Base-by-base conservation (phyloP, 2,329 filamentous ascomycete species). In the Emmonsiellopsis sp. region DNA sequence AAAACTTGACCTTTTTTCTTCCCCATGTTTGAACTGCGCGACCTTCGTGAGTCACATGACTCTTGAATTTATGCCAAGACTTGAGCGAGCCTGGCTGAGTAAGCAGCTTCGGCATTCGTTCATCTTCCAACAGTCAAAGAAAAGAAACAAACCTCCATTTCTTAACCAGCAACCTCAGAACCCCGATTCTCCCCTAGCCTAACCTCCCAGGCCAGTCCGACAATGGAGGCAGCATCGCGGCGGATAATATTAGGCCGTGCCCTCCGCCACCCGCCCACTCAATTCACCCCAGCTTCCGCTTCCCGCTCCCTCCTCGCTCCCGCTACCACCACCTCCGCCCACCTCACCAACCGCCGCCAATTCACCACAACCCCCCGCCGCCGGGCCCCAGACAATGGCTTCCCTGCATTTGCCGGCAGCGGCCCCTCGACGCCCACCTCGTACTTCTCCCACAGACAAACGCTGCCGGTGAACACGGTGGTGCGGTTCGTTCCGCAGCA, bases 401-500 rank as follows among this genome's bases (percentile, higher is more conserved):
- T 72, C 31, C 59, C 67, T 30, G 61, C 60, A 35, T 62, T 68
- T 41, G 55, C 60, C 7, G 59, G 62, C 8, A 59, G 49, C 20
- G 66, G 69, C 52, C 63, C 76, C 3, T 16, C 15, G 15, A 38
- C 30, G 9, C 80, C 85, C 37, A 79, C 85, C 7, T 84, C 86
- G n/a, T 94, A 94, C 73, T 95, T 95, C 72, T 67, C 70, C 45
- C 85, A 87, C 67, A 73, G 77, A 45, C 74, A 76, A 44, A 72
- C 77, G 20, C 79, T 96, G 51, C 93, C 93, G 31, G 88, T 91
- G 62, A 98, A 98, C 74, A 98, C 93, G 3, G 78, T 98, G 58
- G 78, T 98, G 63, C 89, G 92, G 56, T 98, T 97, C 73, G 93
- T 98, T 42, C 93, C 93, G n/a, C 93, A 98, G 74, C 93, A 98